Conservation (phyloP, 306 rosid genomes). For the Trifolium dubium region DNA sequence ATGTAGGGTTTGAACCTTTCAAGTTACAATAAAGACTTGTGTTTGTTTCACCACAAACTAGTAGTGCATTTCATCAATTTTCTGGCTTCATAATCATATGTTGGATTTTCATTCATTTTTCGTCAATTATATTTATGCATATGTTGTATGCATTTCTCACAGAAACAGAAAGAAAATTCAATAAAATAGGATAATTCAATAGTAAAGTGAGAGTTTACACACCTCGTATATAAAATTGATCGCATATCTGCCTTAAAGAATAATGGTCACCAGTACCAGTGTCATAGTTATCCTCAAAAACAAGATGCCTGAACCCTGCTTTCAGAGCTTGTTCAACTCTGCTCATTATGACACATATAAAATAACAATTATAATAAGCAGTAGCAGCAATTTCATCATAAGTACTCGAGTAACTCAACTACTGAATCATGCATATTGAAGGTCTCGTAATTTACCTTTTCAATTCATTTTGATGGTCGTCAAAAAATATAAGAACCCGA, state of each 20-base stretch:
- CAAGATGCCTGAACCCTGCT: conserved; percentile 91
- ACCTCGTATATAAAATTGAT: conserved; percentile 93
- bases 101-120: background rate
- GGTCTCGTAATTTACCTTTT: conserved; percentile 65
- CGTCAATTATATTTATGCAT: background rate
- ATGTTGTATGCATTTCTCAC: conserved; percentile 11
- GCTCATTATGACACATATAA: conserved; percentile 46
- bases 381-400: conserved; percentile 33
- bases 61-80: background rate
- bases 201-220: conserved; percentile 37
- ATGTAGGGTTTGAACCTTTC: conserved; percentile 2
- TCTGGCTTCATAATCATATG: background rate
- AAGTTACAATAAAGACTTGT: background rate
- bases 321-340: conserved; percentile 83
- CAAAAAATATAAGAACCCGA: conserved; percentile 84
- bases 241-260: conserved; percentile 96
- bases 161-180: conserved; percentile 17
- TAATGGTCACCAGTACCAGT: conserved; percentile 99
- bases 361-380: conserved; percentile 44
- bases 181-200: background rate
- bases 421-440: conserved; percentile 33
- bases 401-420: conserved; percentile 23
- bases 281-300: conserved; percentile 98
- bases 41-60: background rate
- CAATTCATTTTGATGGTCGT: conserved; percentile 96